phyloP scores from a whole-genome alignment of 2,329 filamentous ascomycete genomes.

The Pyrenochaeta sp. region DNA sequence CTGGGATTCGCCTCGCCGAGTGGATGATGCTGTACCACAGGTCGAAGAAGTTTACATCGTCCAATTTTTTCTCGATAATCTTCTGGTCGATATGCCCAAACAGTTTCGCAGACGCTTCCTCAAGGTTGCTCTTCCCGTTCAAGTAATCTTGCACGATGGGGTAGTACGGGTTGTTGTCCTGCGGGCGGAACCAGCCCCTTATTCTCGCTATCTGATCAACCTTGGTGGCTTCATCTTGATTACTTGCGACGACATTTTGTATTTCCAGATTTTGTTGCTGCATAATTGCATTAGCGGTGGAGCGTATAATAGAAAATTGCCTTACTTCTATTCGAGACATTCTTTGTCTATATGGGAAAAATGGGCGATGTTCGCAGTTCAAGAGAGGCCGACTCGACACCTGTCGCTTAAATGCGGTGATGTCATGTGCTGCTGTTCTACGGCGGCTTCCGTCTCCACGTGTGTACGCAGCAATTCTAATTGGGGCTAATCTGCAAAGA shows the following conservation, averaged over 20 bases:
- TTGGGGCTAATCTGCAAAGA: background rate
- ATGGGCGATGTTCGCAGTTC: background rate
- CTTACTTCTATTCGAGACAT: slow-evolving; percentile 6
- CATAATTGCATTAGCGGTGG: slow-evolving; percentile 3
- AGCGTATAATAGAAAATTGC: no score
- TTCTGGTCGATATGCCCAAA: slow-evolving; percentile 35
- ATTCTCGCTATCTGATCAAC: slow-evolving; percentile 42
- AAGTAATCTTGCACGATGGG: slow-evolving; percentile 33
- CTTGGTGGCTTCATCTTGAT: slow-evolving; percentile 18
- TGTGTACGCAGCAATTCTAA: background rate
- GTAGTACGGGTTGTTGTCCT: slow-evolving; percentile 30
- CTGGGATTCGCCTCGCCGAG: slow-evolving; percentile 33
- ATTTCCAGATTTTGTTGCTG: slow-evolving; percentile 30
- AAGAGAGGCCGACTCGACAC: background rate
- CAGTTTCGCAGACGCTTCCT: slow-evolving; percentile 22
- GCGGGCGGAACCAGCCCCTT: slow-evolving; percentile 39
- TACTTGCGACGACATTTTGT: slow-evolving; percentile 22
- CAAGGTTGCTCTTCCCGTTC: slow-evolving; percentile 17
- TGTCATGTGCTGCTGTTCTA: background rate
- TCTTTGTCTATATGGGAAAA: background rate
- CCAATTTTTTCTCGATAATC: slow-evolving; percentile 21
- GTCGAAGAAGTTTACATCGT: slow-evolving; percentile 30
- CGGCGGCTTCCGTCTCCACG: slow-evolving; percentile 1
- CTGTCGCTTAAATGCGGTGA: background rate
- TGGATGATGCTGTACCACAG: slow-evolving; percentile 44